Percentiles rank a stretch among this genome's conserved stretches.
Conservation (phyloP, 2,329 filamentous ascomycete species). For the Monilinia polystroma region DNA sequence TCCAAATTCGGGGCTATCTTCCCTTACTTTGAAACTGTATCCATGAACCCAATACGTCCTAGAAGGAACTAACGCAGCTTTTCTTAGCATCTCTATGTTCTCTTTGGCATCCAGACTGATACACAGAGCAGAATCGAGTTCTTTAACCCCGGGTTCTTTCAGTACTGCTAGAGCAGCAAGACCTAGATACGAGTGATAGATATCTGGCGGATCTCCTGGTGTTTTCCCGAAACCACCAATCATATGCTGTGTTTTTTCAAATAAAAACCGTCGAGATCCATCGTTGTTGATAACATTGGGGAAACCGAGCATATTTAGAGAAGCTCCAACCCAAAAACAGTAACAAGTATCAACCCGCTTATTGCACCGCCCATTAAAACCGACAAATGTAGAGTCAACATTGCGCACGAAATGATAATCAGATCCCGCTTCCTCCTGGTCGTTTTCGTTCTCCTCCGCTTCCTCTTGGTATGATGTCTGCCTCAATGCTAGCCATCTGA, state of each 20-base stretch:
- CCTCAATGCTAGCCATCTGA: conserved; percentile 60
- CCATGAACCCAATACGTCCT: conserved; percentile 34
- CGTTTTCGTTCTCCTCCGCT: conserved; percentile 39
- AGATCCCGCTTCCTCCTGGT: conserved; percentile 19
- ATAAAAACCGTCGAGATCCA: conserved; percentile 72
- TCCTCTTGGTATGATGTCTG: conserved; percentile 60
- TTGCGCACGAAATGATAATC: conserved; percentile 14
- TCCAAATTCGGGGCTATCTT: conserved; percentile 33
- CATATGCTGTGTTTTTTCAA: conserved; percentile 81
- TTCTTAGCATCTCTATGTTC: conserved; percentile 45
- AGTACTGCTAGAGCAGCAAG: conserved; percentile 75
- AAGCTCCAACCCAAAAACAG: conserved; percentile 82
- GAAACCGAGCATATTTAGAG: conserved; percentile 58
- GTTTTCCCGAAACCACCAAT: conserved; percentile 81
- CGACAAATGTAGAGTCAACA: conserved; percentile 50
- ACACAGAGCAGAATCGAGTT: conserved; percentile 73
- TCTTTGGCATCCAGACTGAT: conserved; percentile 61
- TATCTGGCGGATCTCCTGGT: conserved; percentile 65
- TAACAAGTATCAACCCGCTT: conserved; percentile 96
- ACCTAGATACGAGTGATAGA: conserved; percentile 88
- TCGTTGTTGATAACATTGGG: conserved; percentile 55
- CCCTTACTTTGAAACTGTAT: conserved; percentile 33
- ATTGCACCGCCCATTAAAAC: conserved; percentile 87
- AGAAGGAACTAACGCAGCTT: conserved; percentile 25
- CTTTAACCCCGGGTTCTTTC: conserved; percentile 66